A percentile compares a stretch with the other conserved stretches of the same genome.
Evolutionary conservation across 1,284 basidiomycete genomes (phyloP).

Genomic region (Apiotrichum sp.): DNA sequence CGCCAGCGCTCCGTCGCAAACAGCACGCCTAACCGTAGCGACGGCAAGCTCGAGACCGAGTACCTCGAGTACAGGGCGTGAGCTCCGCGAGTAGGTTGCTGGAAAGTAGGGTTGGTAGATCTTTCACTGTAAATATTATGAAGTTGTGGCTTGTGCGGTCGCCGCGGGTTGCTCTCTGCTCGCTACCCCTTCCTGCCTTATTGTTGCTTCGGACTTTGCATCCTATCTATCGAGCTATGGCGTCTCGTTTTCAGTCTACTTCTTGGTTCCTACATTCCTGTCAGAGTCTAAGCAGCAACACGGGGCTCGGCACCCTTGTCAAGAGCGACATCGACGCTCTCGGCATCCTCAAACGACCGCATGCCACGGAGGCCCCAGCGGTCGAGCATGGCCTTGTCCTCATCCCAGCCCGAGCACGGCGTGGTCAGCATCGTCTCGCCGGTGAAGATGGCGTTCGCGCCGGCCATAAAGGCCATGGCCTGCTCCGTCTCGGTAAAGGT

Average conservation of each 20-base stretch:
- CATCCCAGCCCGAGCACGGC: slow-evolving; percentile 87
- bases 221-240: too few relatives aligned
- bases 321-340: slow-evolving; percentile 17
- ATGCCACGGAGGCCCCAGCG: slow-evolving; percentile 91
- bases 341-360: slow-evolving; percentile 65
- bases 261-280: not conserved
- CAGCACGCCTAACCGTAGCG: not conserved
- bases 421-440: slow-evolving; percentile 97
- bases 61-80: not conserved
- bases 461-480: slow-evolving; percentile 95
- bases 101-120: too few relatives aligned
- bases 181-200: too few relatives aligned
- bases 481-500: slow-evolving; percentile 87
- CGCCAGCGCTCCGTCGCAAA: not conserved
- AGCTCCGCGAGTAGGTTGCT: not conserved
- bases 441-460: slow-evolving; percentile 96
- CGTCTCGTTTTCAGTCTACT: not conserved
- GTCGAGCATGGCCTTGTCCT: slow-evolving; percentile 90
- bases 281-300: not conserved
- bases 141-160: too few relatives aligned
- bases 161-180: too few relatives aligned
- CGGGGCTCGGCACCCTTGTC: not conserved
- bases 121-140: too few relatives aligned
- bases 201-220: too few relatives aligned
- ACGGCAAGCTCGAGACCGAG: not conserved